Base-by-base conservation (phyloP, 2,329 filamentous ascomycete species). In the Colletotrichum sp. region DNA sequence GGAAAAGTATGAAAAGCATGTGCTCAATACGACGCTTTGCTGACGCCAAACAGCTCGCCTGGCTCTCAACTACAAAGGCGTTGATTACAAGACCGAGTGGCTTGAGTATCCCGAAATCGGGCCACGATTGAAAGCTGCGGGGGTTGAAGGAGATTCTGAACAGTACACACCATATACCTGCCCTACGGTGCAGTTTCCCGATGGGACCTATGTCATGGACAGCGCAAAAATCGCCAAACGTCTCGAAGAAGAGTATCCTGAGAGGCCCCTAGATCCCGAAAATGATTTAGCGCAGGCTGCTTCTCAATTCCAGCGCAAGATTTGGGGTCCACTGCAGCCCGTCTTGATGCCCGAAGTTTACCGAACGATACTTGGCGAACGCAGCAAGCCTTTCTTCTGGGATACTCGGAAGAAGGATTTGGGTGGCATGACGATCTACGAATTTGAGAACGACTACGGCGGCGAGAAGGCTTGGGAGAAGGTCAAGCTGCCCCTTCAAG, bases 71-170 rank as follows among this genome's bases (percentile, higher is more conserved):
- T 94, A 89, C 84, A 95, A 95, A 81, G 86, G 86, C 2, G 81
- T 95, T 14, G 87, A 91, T 59, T 95, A 95, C 84, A 88, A 89
- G 80, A 95, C 93, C 0, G 86, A 92, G 87, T 95, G 92, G 92
- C 83, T 92, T 14, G 92, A 94, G 79, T 94, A 94, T 78, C 93
- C 92, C 1, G 90, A 94, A 52, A 86, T 95, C 75, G 88, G 86
- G 70, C 83, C 90, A 2, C 89, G 82, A 3, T 84, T 94, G 68
- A 86, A 90, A 78, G 84, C 59, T 16, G 10, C 55, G 58, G 86
- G 85, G 69, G 80, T 90, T 67, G 83, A 87, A 18, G 86, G 90
- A 24, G 89, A 90, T 64, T 77, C 83, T 8, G 81, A 82, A 4
- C 82, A 83, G 43, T 38, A 69, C 10, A 80, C 80, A 32, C 77